Conservation (phyloP, 768 basidiomycete genomes). For the Rhodotorula kratochvilovae region DNA sequence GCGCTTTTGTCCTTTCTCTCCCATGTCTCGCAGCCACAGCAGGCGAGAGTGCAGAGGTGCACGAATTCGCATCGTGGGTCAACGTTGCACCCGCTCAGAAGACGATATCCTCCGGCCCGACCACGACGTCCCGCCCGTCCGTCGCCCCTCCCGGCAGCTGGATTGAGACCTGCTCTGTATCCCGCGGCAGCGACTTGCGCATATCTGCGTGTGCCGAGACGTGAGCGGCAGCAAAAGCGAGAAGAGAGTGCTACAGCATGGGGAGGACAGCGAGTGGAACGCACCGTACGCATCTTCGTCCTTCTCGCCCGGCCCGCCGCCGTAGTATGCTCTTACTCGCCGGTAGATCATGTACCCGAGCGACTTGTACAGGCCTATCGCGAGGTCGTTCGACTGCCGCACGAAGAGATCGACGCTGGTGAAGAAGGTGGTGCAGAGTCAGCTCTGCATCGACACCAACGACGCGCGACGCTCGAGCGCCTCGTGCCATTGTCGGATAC, state of each 20-base stretch:
- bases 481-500: too few relatives aligned
- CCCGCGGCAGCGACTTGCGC: conserved; percentile 52
- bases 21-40: too few relatives aligned
- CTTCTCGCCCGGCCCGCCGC: conserved; percentile 70
- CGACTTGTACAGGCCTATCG: conserved; percentile 85
- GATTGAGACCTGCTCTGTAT: conserved; percentile 43
- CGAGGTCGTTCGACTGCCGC: conserved; percentile 53
- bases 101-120: conserved; percentile 30
- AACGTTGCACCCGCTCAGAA: conserved; percentile 10
- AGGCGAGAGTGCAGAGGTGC: too few relatives aligned
- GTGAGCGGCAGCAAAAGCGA: neutral
- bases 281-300: conserved; percentile 88
- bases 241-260: too few relatives aligned
- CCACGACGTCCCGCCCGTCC: conserved; percentile 23
- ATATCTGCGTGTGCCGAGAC: conserved; percentile 47
- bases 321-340: conserved; percentile 84
- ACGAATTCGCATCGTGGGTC: too few relatives aligned
- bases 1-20: too few relatives aligned
- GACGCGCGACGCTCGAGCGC: too few relatives aligned
- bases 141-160: conserved; percentile 14
- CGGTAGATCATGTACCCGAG: conserved; percentile 91
- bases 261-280: too few relatives aligned
- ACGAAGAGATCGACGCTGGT: conserved; percentile 92
- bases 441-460: too few relatives aligned
- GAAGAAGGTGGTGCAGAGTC: conserved; percentile 56